phyloP scores from a whole-genome alignment of 495 filamentous ascomycete genomes.

The Amphirosellinia nigrospora region DNA sequence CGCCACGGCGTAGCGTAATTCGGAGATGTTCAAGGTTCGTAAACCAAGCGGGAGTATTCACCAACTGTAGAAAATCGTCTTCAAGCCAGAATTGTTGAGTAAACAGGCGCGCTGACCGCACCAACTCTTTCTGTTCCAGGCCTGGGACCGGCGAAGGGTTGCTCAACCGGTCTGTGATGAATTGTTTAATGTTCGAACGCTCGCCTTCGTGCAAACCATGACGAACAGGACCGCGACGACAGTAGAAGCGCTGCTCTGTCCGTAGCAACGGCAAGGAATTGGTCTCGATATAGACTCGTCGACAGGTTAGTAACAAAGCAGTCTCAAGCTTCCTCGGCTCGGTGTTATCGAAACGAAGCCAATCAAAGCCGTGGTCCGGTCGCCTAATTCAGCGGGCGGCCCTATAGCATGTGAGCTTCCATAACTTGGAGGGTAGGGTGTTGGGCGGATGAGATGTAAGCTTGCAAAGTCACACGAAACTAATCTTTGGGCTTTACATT shows the following conservation, averaged over 20 bases:
- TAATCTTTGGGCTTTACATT: neutral
- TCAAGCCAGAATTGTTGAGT: slow-evolving; percentile 38
- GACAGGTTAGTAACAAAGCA: slow-evolving; percentile 32
- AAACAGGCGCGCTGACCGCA: slow-evolving; percentile 31
- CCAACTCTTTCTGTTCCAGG: slow-evolving; percentile 16
- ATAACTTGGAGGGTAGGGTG: neutral
- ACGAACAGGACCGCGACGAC: neutral
- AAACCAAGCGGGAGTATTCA: slow-evolving; percentile 22
- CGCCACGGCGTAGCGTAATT: slow-evolving; percentile 33
- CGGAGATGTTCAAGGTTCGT: slow-evolving; percentile 31
- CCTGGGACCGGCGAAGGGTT: neutral
- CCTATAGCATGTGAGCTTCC: neutral
- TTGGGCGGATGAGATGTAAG: neutral
- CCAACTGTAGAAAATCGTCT: slow-evolving; percentile 23
- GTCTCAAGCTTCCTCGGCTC: slow-evolving; percentile 23
- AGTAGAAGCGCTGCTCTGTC: slow-evolving; percentile 34
- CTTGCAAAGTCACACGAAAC: neutral
- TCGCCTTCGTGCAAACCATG: neutral
- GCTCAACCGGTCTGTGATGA: slow-evolving; percentile 2
- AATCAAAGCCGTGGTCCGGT: slow-evolving; percentile 16
- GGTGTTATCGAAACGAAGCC: slow-evolving; percentile 28
- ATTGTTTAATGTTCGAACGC: neutral
- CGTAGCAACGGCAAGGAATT: slow-evolving; percentile 24
- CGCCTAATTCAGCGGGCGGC: neutral
- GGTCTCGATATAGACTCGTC: slow-evolving; percentile 32